Base-by-base conservation (phyloP, 164 flowering plant species). In the Liquidambar formosana region DNA sequence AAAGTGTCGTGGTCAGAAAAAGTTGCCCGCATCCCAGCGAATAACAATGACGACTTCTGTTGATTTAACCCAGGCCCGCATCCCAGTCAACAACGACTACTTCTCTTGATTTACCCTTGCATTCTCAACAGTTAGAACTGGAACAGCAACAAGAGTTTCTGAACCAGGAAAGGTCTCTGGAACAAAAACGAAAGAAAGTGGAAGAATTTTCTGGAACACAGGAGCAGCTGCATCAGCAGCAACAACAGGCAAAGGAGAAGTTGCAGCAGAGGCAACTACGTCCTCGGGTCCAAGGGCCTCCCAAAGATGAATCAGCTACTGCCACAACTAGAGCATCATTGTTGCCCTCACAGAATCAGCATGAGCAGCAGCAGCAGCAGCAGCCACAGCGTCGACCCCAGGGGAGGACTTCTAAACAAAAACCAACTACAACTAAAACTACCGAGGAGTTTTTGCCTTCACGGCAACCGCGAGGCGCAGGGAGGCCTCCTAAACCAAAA, bases 401-500 rank as follows among this genome's bases (percentile, higher is more conserved):
- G 6, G 41, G 41, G 6, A 33, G 41, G 41, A 2, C 41, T 33
- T 6, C 41, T 33, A 33, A 33, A 33, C 41, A 2, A 33, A 33
- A 33, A 6, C n/a, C n/a, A n/a, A n/a, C n/a, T n/a, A n/a, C n/a
- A n/a, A n/a, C n/a, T n/a, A n/a, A n/a, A n/a, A n/a, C n/a, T n/a
- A n/a, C n/a, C n/a, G n/a, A n/a, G n/a, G n/a, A n/a, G n/a, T n/a
- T n/a, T n/a, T n/a, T n/a, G n/a, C n/a, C n/a, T n/a, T n/a, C n/a
- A n/a, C n/a, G n/a, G n/a, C n/a, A n/a, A n/a, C n/a, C n/a, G n/a
- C 56, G 15, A 16, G 46, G 52, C 11, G 51, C 54, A 60, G 70
- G 70, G 19, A 60, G 75, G 64, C 65, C 60, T 59, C 66, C 64
- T 38, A 61, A 65, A 54, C 38, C 47, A 38, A 64, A 71, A 49